Percentiles rank a stretch among this genome's conserved stretches.
Conservation (phyloP, 345 rosid genomes). For the Eucalyptus urophylla region DNA sequence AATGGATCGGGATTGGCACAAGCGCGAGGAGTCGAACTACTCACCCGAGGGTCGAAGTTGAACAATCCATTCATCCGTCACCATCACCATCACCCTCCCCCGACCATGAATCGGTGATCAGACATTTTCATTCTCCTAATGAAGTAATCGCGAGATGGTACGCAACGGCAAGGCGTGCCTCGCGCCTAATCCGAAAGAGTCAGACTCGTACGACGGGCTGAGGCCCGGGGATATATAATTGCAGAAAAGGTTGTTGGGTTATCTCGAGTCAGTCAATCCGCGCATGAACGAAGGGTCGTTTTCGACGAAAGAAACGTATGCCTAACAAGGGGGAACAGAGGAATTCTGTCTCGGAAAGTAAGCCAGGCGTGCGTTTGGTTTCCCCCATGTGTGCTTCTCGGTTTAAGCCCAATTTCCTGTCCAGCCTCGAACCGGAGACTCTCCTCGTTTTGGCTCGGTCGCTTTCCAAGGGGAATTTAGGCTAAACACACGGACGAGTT, state of each 20-base stretch:
- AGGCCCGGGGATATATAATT: background rate
- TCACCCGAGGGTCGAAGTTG: background rate
- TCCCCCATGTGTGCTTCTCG: background rate
- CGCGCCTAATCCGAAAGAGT: background rate
- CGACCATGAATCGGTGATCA: background rate
- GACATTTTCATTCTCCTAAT: background rate
- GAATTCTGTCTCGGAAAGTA: background rate
- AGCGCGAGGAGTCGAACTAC: background rate
- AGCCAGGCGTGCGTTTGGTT: background rate
- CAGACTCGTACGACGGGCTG: background rate
- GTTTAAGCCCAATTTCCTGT: background rate
- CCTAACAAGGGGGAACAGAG: background rate
- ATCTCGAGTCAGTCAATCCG: background rate
- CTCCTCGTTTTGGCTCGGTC: background rate
- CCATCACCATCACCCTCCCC: background rate
- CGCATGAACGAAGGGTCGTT: background rate
- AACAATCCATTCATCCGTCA: background rate
- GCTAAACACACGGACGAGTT: background rate
- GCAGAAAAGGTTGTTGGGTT: background rate
- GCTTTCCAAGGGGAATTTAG: background rate
- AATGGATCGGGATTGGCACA: background rate
- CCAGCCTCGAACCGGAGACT: background rate
- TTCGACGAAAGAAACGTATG: background rate
- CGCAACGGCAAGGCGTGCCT: background rate
- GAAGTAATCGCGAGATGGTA: background rate